A percentile compares a stretch with the other conserved stretches of the same genome.
Conservation (phyloP, 805 yeast genomes). For the Kregervanrija pseudodelftensis region DNA sequence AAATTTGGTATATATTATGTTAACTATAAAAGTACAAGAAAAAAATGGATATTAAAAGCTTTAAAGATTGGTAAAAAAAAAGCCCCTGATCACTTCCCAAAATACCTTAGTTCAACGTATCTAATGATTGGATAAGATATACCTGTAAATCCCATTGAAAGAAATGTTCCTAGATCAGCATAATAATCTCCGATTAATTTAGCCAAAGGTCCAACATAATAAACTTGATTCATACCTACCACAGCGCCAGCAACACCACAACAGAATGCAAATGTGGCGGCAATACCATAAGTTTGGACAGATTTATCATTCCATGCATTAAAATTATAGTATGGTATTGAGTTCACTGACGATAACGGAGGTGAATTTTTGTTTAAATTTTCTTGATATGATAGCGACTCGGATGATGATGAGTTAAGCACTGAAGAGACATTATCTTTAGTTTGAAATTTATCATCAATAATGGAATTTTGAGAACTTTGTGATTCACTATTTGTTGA, state of each 20-base stretch:
- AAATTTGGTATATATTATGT: background rate
- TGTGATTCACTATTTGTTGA: background rate
- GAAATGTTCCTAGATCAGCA: constrained; percentile 80
- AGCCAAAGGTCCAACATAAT: constrained; percentile 76
- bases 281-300: constrained; percentile 61
- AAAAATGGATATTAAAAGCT: background rate
- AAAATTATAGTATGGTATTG: constrained; percentile 55
- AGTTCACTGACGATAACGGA: constrained; percentile 12
- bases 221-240: constrained; percentile 82
- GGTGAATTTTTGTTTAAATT: constrained; percentile 4
- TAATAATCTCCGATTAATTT: constrained; percentile 53
- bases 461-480: background rate
- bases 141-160: constrained; percentile 65
- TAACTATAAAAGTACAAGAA: background rate
- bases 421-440: background rate
- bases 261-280: constrained; percentile 59
- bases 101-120: constrained; percentile 53
- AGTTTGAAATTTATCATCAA: background rate
- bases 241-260: constrained; percentile 78
- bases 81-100: constrained; percentile 27
- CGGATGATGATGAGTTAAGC: background rate
- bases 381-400: background rate
- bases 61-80: background rate
- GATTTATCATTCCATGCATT: constrained; percentile 60
- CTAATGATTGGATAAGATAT: constrained; percentile 58